Conservation (phyloP, 371 early-diverging fungal species). For the Gilbertella persicaria region DNA sequence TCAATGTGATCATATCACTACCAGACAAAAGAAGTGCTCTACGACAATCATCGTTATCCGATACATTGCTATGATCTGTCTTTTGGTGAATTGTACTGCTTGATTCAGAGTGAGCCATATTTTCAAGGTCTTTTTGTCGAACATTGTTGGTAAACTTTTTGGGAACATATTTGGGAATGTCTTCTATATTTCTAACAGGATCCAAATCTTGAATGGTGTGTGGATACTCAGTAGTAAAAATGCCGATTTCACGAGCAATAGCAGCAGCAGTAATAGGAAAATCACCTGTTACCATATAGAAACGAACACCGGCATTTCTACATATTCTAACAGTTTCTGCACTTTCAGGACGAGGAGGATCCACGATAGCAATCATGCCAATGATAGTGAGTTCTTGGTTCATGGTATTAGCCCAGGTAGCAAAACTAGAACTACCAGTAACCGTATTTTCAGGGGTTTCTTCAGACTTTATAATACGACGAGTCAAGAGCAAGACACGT, state of each 20-base stretch:
- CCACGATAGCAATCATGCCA: constrained; percentile 71
- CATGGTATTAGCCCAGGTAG: constrained; percentile 27
- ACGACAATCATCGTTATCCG: neutral
- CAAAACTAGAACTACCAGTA: constrained; percentile 26
- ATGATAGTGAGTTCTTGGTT: constrained; percentile 50
- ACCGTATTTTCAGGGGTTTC: constrained; percentile 20
- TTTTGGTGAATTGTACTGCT: constrained; percentile 5
- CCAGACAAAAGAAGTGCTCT: constrained; percentile 57
- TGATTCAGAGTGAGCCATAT: constrained; percentile 1
- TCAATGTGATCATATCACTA: constrained; percentile 51
- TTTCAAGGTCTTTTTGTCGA: constrained; percentile 2
- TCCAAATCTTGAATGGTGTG: constrained; percentile 42
- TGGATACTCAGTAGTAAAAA: constrained; percentile 50
- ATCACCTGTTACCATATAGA: constrained; percentile 82
- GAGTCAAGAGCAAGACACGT: constrained; percentile 67
- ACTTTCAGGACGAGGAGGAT: constrained; percentile 74
- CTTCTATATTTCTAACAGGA: constrained; percentile 15
- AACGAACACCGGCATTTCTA: constrained; percentile 69
- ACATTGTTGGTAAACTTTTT: neutral
- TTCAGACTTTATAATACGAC: constrained; percentile 32
- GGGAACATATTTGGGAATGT: constrained; percentile 16
- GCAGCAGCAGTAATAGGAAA: constrained; percentile 70
- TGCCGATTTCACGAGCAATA: constrained; percentile 70
- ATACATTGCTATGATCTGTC: constrained; percentile 5
- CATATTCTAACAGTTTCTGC: constrained; percentile 54